Evolutionary conservation across 202 grass and related monocot species (phyloP).

Genomic region (Bolboschoenoplectus hybrid): DNA sequence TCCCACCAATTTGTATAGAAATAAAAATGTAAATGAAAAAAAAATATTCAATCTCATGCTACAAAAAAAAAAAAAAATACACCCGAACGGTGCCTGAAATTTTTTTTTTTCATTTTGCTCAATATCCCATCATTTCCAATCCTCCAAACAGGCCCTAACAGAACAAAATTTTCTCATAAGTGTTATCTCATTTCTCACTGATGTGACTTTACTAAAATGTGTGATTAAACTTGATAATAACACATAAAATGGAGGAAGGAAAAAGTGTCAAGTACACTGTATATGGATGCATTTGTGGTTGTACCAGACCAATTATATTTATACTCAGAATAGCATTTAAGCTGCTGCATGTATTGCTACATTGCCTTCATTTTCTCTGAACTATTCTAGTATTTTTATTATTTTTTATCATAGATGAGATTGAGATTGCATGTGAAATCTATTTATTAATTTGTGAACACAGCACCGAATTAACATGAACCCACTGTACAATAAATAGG

Average conservation of each 20-base stretch:
- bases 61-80: no score
- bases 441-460: background rate
- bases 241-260: background rate
- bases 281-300: background rate
- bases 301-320: background rate
- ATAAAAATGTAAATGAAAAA: no score
- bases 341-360: background rate
- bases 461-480: slow-evolving; percentile 6
- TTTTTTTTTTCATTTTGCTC: no score
- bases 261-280: background rate
- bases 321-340: background rate
- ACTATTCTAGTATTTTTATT: background rate
- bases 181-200: background rate
- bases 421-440: background rate
- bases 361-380: background rate
- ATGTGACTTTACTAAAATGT: background rate
- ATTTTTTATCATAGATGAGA: background rate
- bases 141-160: no score
- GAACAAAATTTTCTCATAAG: no score
- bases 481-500: background rate
- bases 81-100: no score
- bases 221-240: background rate
- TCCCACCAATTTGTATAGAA: no score
- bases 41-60: no score
- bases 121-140: no score